These are phyloP conservation scores for Leptodontidium sp. DNA, from an alignment of 2,329 filamentous ascomycete species.

Conservation along the genomic window DNA sequence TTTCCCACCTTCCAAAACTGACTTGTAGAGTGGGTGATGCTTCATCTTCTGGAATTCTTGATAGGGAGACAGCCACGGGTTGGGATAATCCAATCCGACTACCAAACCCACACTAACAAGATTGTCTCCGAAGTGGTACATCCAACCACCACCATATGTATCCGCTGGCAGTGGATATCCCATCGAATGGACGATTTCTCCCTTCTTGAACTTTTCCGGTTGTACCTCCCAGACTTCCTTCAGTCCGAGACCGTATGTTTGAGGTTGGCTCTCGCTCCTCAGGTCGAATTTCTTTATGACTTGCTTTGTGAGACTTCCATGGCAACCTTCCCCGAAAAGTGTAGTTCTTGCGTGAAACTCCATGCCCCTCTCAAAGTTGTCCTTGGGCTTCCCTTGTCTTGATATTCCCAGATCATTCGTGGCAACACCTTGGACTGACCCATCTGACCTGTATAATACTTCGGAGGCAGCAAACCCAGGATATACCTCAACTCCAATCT, in stretches of 20 bases:
- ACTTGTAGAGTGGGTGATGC: slow-evolving; percentile 89
- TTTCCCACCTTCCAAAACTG: slow-evolving; percentile 92
- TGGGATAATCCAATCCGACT: slow-evolving; percentile 92
- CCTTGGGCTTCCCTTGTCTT: slow-evolving; percentile 84
- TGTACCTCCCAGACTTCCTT: slow-evolving; percentile 99
- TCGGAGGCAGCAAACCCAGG: slow-evolving; percentile 95
- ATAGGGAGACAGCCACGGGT: slow-evolving; percentile 96
- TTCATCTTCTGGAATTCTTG: slow-evolving; percentile 98
- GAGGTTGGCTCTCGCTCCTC: slow-evolving; percentile 85
- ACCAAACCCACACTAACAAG: slow-evolving; percentile 92
- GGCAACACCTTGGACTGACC: slow-evolving; percentile 90
- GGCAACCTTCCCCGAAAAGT: slow-evolving; percentile 92
- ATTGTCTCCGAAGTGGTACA: slow-evolving; percentile 99
- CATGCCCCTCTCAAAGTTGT: slow-evolving; percentile 95
- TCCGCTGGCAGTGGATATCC: slow-evolving; percentile 89
- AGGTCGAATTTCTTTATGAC: slow-evolving; percentile 94
- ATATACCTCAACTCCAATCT: slow-evolving; percentile 94
- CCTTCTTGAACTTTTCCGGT: slow-evolving; percentile 89
- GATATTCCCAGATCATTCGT: slow-evolving; percentile 93
- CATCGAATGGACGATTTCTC: slow-evolving; percentile 87
- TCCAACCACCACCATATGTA: slow-evolving; percentile 97
- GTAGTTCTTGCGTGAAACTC: slow-evolving; percentile 95
- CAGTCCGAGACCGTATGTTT: slow-evolving; percentile 93
- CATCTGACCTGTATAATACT: slow-evolving; percentile 85
- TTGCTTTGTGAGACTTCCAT: slow-evolving; percentile 94